These are phyloP conservation scores for Phaeolepiota aurea DNA, from an alignment of 768 basidiomycete genomes.

Conservation along the genomic window DNA sequence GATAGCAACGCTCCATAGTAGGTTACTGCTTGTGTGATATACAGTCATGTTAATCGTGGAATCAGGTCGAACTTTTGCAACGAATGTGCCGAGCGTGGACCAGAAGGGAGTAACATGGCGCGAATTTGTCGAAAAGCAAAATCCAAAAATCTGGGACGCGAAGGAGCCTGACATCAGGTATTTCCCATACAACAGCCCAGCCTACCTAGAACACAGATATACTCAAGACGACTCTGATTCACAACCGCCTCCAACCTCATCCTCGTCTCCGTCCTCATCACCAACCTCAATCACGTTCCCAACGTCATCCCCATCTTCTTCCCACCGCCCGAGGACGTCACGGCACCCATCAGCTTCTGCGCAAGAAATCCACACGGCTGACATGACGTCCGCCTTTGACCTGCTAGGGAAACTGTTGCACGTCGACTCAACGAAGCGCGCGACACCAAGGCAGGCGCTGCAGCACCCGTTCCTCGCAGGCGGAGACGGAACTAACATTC, in stretches of 20 bases:
- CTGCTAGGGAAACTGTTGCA: conserved; percentile 69
- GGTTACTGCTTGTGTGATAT: conserved; percentile 16
- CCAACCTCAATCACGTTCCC: conserved; percentile 8
- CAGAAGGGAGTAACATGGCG: conserved; percentile 61
- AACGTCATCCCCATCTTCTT: conserved; percentile 8
- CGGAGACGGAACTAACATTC: conserved; percentile 9
- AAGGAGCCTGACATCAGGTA: conserved; percentile 39
- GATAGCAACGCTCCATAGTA: conserved; percentile 84
- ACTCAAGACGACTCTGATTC: conserved; percentile 2
- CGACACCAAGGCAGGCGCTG: conserved; percentile 70
- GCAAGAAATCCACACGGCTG: conserved; percentile 34
- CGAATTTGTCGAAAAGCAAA: conserved; percentile 68
- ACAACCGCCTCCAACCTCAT: conserved; percentile 22
- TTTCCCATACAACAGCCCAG: conserved; percentile 42
- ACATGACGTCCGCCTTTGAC: conserved; percentile 63
- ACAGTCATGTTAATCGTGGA: conserved; percentile 2
- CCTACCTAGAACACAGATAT: conserved; percentile 10
- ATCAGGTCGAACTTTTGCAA: conserved; percentile 78
- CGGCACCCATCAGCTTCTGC: conserved; percentile 10
- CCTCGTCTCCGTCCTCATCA: conserved; percentile 22
- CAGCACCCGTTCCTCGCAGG: conserved; percentile 71
- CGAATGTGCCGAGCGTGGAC: conserved; percentile 80
- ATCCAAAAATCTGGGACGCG: conserved; percentile 58
- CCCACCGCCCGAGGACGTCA: conserved; percentile 5
- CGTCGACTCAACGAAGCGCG: conserved; percentile 68